Base-by-base conservation (phyloP, 2,329 filamentous ascomycete species). In the Fusarium scirpi region DNA sequence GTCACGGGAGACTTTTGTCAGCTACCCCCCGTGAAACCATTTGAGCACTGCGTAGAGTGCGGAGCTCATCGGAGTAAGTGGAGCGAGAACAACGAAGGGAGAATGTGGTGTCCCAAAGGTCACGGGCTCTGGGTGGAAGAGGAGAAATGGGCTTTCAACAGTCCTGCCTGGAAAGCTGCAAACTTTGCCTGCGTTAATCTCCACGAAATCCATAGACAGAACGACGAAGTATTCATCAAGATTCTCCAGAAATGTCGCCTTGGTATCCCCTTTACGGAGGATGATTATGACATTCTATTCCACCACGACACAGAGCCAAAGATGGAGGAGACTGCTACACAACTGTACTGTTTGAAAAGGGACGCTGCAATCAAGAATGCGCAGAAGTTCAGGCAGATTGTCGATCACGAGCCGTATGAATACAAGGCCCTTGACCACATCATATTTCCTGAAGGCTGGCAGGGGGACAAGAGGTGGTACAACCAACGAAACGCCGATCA, bases 61-160 rank as follows among this genome's bases (percentile, higher is more conserved):
- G 74, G 73, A 6, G 6, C 5, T 20, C 2, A 34, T 5, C 32
- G 32, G 8, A 18, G 5, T 6, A 10, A 34, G 1, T 34, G 32
- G 32, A 16, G 32, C 16, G 32, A 34, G 32, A 34, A 34, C 8
- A 3, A 34, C 18, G 1, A 34, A 34, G 32, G 18, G 15, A 20
- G 3, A 4, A 18, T 22, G 46, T 16, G 6, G 4, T 49, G 46
- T 27, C 8, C 30, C 11, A 11, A 15, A 1, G 8, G 18, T 5
- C 48, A 40, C 12, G 48, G 48, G 0, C 22, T 32, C n/a, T 52
- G 30, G 30, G 8, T 3, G 9, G 22, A 52, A 6, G 4, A 38
- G 3, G 84, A 90, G 12, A 89, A 88, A 70, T 91, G 87, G 86
- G 89, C 88, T 0, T 91, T 91, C 69, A 79, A 81, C 20, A 89